Conservation (phyloP, 106 monocot species). For the Dactylorhiza incarnata region DNA sequence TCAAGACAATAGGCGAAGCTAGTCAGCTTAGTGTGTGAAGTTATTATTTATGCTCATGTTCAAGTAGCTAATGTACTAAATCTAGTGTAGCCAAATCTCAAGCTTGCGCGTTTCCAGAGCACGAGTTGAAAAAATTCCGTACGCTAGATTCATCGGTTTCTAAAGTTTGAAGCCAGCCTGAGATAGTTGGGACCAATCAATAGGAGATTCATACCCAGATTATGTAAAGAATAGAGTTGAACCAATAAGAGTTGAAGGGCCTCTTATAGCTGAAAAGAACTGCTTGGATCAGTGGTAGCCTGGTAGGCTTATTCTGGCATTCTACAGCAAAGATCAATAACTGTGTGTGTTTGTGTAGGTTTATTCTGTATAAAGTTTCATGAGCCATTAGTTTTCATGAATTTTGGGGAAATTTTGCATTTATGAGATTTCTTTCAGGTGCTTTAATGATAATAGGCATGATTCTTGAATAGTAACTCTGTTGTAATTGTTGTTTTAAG, state of each 20-base stretch:
- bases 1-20: constrained; percentile 20
- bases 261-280: neutral
- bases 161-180: neutral
- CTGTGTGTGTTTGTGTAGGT: neutral
- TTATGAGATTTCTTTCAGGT: neutral
- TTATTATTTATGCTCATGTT: neutral
- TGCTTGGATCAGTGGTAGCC: neutral
- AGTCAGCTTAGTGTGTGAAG: neutral
- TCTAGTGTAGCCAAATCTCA: neutral
- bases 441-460: neutral
- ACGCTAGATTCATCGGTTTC: neutral
- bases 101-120: no score
- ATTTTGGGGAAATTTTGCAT: neutral
- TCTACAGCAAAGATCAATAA: neutral
- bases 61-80: neutral
- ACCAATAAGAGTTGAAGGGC: neutral
- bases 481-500: neutral
- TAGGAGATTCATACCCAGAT: no score
- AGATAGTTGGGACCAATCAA: no score
- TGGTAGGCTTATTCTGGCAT: neutral
- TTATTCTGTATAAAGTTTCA: neutral
- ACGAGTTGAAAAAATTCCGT: neutral
- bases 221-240: neutral
- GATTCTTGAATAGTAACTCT: neutral
- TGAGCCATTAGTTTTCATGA: neutral